Evolutionary conservation across 306 rosid genomes (phyloP).

Genomic region (Nissolia schottii): DNA sequence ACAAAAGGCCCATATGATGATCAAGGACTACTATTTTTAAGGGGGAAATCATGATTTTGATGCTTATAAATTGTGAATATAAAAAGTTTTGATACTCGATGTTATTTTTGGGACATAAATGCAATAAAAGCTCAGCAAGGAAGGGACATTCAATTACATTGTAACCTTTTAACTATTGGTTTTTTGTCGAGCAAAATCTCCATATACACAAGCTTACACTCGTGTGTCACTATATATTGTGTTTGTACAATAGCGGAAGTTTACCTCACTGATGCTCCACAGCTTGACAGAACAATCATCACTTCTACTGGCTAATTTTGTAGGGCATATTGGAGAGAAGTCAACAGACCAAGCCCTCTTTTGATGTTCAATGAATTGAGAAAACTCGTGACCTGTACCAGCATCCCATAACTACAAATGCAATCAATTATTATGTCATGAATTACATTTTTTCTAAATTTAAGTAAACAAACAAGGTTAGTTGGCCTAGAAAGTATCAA

Average conservation of each 20-base stretch:
- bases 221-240: not conserved
- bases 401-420: conserved; percentile 92
- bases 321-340: conserved; percentile 79
- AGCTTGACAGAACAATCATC: conserved; percentile 86
- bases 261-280: conserved; percentile 91
- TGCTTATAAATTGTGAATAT: not conserved
- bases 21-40: not conserved
- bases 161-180: not conserved
- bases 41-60: not conserved
- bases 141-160: conserved; percentile 3
- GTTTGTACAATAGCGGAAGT: conserved; percentile 27
- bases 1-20: not conserved
- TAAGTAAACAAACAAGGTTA: conserved; percentile 13
- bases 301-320: conserved; percentile 91
- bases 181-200: conserved; percentile 4
- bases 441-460: not conserved
- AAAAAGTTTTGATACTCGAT: not conserved
- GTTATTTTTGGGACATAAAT: not conserved
- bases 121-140: not conserved
- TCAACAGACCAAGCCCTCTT: conserved; percentile 97
- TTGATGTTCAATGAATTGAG: conserved; percentile 69
- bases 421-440: conserved; percentile 25
- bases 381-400: conserved; percentile 69
- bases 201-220: conserved; percentile 9
- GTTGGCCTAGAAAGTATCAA: not conserved